phyloP scores from a whole-genome alignment of 2,329 filamentous ascomycete genomes.

The Aureobasidium subglaciale region DNA sequence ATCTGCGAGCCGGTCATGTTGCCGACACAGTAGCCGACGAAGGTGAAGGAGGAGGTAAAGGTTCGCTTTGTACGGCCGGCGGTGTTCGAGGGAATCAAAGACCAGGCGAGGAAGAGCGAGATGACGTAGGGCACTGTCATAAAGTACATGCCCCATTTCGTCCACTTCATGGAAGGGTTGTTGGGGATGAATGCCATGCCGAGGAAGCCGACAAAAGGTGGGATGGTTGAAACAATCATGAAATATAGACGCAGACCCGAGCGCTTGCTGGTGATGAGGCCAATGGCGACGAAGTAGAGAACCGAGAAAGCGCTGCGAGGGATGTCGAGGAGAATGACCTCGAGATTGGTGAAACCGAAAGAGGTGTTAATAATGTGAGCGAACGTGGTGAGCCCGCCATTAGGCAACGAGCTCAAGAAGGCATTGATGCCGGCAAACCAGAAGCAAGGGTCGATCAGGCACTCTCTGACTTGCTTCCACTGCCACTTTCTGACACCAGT shows the following conservation, averaged over 20 bases:
- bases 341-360: conserved; percentile 20
- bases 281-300: conserved; percentile 29
- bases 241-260: conserved; percentile 30
- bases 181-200: conserved; percentile 31
- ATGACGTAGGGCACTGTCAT: conserved; percentile 29
- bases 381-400: conserved; percentile 19
- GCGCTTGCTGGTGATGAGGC: conserved; percentile 24
- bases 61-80: conserved; percentile 43
- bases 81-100: conserved; percentile 38
- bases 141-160: conserved; percentile 32
- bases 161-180: conserved; percentile 28
- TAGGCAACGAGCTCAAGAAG: conserved; percentile 22
- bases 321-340: conserved; percentile 30
- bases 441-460: conserved; percentile 24
- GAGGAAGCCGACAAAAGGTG: conserved; percentile 31
- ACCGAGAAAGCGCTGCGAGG: conserved; percentile 26
- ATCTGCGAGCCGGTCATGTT: conserved; percentile 44
- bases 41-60: conserved; percentile 39
- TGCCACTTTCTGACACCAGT: conserved; percentile 25
- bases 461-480: conserved; percentile 24
- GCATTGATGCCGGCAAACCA: conserved; percentile 26
- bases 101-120: conserved; percentile 30
- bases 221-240: conserved; percentile 27
- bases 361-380: conserved; percentile 14
- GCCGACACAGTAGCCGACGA: conserved; percentile 42